Evolutionary conservation across 345 rosid genomes (phyloP).

Genomic region (Corchorus capsularis): DNA sequence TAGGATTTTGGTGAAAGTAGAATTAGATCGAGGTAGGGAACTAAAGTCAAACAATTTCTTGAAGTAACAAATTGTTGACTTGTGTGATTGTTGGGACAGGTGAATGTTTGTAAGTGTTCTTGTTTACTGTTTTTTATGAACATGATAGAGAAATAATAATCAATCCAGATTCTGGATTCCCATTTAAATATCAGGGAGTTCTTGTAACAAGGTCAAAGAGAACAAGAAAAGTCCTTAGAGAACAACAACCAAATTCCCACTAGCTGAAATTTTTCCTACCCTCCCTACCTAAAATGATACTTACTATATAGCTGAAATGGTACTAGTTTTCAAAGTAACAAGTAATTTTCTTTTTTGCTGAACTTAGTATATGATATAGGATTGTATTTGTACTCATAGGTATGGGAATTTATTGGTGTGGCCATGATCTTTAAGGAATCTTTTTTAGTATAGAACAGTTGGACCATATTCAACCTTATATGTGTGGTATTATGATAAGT

Average conservation of each 20-base stretch:
- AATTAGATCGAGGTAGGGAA: slow-evolving; percentile 15
- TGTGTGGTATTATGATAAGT: slow-evolving; percentile 1
- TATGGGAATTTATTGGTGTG: slow-evolving; percentile 7
- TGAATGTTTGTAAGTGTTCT: background rate
- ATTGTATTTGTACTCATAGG: background rate
- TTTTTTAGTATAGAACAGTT: slow-evolving; percentile 6
- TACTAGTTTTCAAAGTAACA: background rate
- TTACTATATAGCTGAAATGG: background rate
- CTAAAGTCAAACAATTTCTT: slow-evolving; percentile 16
- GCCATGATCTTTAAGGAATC: background rate
- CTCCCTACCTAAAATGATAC: background rate
- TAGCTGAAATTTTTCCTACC: slow-evolving; percentile 24
- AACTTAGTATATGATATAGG: background rate
- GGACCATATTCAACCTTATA: slow-evolving; percentile 8
- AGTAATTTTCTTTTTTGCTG: background rate
- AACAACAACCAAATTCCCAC: slow-evolving; percentile 21
- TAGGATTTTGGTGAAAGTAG: slow-evolving; percentile 1
- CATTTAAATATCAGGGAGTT: background rate
- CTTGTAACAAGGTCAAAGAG: slow-evolving; percentile 18
- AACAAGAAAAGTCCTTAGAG: slow-evolving; percentile 15
- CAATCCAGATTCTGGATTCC: background rate
- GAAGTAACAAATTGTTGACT: slow-evolving; percentile 9
- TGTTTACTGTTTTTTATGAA: background rate
- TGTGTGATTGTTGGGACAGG: slow-evolving; percentile 1
- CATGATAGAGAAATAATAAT: background rate